A percentile compares a stretch with the other conserved stretches of the same genome.
Evolutionary conservation across 2,329 filamentous ascomycete genomes (phyloP).

Genomic region (Alternaria triticimaculans): DNA sequence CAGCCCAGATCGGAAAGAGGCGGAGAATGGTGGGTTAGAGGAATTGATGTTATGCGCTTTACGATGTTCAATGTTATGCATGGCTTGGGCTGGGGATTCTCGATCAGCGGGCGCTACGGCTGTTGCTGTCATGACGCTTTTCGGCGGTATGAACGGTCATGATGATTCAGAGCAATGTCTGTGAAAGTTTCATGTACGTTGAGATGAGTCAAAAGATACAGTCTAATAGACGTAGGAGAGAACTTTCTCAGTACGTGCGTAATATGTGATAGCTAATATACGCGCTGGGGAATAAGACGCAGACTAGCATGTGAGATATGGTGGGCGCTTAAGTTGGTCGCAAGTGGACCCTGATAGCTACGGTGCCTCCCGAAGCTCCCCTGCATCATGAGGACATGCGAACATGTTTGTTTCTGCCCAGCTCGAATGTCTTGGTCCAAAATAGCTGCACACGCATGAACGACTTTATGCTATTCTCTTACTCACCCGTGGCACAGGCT

Average conservation of each 20-base stretch:
- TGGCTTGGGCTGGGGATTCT: conserved; percentile 29
- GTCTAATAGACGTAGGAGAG: background rate
- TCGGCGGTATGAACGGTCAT: conserved; percentile 7
- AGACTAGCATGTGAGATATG: background rate
- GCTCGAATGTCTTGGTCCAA: background rate
- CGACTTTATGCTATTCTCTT: background rate
- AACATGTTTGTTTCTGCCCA: conserved; percentile 2
- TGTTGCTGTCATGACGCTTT: conserved; percentile 12
- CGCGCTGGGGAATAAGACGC: conserved; percentile 17
- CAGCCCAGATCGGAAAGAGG: conserved; percentile 98
- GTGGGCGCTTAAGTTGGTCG: conserved; percentile 24
- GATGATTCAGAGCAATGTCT: conserved; percentile 6
- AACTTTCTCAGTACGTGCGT: background rate
- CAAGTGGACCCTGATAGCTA: conserved; percentile 18
- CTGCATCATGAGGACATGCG: background rate
- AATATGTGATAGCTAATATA: background rate
- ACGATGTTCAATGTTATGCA: conserved; percentile 31
- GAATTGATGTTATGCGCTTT: conserved; percentile 22
- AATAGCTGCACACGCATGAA: conserved; percentile 1
- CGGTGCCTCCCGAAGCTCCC: conserved; percentile 2
- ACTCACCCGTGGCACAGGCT: conserved; percentile 20
- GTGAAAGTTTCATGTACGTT: background rate
- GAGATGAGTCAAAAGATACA: background rate
- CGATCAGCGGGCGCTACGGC: conserved; percentile 24
- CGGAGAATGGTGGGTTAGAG: conserved; percentile 86